Evolutionary conservation across 192 early-diverging fungal genomes (phyloP), one percentile per base, ranked within the genome.

Genomic region (Phlyctochytrium arcticum): DNA sequence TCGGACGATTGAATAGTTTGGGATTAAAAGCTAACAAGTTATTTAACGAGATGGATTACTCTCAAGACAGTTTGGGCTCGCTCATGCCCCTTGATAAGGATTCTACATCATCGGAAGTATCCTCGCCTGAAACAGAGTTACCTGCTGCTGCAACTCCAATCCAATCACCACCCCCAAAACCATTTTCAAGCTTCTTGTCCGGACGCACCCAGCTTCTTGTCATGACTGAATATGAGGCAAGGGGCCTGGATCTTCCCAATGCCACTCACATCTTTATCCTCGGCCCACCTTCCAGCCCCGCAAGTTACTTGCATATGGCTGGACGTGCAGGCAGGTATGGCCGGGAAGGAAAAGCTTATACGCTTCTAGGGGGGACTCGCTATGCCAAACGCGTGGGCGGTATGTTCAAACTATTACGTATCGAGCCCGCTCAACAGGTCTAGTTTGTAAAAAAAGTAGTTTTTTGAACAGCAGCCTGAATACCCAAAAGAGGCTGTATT

Each of bases 251-350:
- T 72, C 62, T 98, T 26, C 89, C 89, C 0, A 72, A 80, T 57
- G 75, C 89, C 1, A 84, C 87, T 3, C 85, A 92, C 68, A 91
- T 98, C 5, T 86, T 91, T 31, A 87, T 98, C 56, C 71, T 95
- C 3, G 92, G 89, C n/a, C 62, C 85, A 6, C 90, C 92, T 3
- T 78, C 82, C 10, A 80, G 77, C 0, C 69, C 80, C 23, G 73
- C 80, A 5, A 86, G 84, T 50, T 98, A 93, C 68, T 60, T 90
- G 8, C 95, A 98, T 57, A 89, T 95, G 87, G 87, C 92, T 0
- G 92, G 95, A 21, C 74, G 95, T 17, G 86, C 90, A 0, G 92
- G 91, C 6, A 69, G 95, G 23, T 87, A 90, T 69, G 92, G 89
- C 0, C 72, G 79, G 34, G 29, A 64, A 17, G 87, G 87, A 42